A percentile compares a stretch with the other conserved stretches of the same genome.
Evolutionary conservation across 2,329 filamentous ascomycete species (phyloP).

Genomic region (Pyrenochaeta sp.): DNA sequence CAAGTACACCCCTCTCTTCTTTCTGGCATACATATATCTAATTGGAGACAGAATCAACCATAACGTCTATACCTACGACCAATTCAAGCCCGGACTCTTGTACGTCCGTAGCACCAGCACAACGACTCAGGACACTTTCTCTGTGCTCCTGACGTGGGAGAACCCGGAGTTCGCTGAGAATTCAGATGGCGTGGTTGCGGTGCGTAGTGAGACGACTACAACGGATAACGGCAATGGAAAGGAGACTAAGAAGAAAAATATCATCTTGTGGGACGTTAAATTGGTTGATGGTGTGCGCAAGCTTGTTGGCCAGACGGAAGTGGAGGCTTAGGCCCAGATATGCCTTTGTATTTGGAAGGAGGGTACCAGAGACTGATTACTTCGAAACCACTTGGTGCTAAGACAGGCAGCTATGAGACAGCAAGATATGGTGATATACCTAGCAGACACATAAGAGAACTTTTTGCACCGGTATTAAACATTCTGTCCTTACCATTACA

Average conservation of each 20-base stretch:
- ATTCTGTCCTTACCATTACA: too few species aligned
- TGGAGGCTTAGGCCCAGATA: too few species aligned
- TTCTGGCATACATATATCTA: too few species aligned
- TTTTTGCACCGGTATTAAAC: too few species aligned
- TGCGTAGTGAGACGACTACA: constrained; percentile 1
- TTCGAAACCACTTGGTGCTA: too few species aligned
- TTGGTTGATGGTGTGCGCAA: constrained; percentile 13
- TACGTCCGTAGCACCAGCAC: neutral
- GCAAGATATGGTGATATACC: too few species aligned
- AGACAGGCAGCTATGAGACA: too few species aligned
- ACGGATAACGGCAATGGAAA: constrained; percentile 12
- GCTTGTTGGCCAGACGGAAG: constrained; percentile 9
- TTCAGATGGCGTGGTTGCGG: constrained; percentile 7
- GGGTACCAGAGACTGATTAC: too few species aligned
- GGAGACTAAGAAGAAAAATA: constrained; percentile 5
- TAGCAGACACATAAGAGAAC: too few species aligned
- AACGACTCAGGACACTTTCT: neutral
- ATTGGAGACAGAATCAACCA: constrained; percentile 17
- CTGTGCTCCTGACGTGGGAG: constrained; percentile 8
- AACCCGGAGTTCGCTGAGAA: constrained; percentile 10
- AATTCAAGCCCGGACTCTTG: constrained; percentile 3
- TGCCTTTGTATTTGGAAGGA: too few species aligned
- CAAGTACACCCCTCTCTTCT: too few species aligned
- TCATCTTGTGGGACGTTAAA: constrained; percentile 10
- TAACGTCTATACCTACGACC: constrained; percentile 10